Base-by-base conservation (phyloP, 331 rosid genomes). In the Pyrus hybrid region DNA sequence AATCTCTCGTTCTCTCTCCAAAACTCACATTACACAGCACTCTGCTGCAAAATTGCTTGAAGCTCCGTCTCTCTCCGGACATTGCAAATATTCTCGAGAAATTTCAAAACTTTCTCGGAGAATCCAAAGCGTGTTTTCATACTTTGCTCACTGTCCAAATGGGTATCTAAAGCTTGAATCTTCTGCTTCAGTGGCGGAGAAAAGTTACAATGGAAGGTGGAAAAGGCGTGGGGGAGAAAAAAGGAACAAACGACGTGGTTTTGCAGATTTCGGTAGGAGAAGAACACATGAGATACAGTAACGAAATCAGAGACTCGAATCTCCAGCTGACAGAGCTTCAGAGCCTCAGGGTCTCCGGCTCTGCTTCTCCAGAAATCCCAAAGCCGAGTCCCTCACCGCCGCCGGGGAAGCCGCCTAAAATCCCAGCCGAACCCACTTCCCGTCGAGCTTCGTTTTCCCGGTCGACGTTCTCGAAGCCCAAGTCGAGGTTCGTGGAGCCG, bases 401-500 rank as follows among this genome's bases (percentile, higher is more conserved):
- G 8, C 47, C 69, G 10, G 43, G 13, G 10, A 89, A 76, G 81
- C 88, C 87, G 21, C 89, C 90, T 1, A 82, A 75, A 85, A 2
- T 68, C 63, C 88, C 86, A 14, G 35, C 67, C 13, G 78, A 71
- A n/a, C 20, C 85, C 58, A 11, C 65, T 21, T 41, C 68, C 3
- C 67, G 78, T 4, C 77, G 80, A 26, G 74, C 70, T 13, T 79
- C 87, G 11, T 68, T 87, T 37, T 57, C 86, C 57, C 54, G 80
- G 71, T 87, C 93, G 0, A 78, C 89, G 13, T 80, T 89, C 70
- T 76, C 89, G 0, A 93, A 87, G 56, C 86, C 93, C 64, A 91
- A 93, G 56, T 87, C 91, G 1, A 91, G 96, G 72, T 73, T 93
- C 51, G 81, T 84, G 35, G 96, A 91, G 70, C 84, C 95, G 1